A percentile compares a stretch with the other conserved stretches of the same genome.
These are phyloP conservation scores for Rosa rugosa DNA, from an alignment of 306 rosid genomes.

Conservation along the genomic window DNA sequence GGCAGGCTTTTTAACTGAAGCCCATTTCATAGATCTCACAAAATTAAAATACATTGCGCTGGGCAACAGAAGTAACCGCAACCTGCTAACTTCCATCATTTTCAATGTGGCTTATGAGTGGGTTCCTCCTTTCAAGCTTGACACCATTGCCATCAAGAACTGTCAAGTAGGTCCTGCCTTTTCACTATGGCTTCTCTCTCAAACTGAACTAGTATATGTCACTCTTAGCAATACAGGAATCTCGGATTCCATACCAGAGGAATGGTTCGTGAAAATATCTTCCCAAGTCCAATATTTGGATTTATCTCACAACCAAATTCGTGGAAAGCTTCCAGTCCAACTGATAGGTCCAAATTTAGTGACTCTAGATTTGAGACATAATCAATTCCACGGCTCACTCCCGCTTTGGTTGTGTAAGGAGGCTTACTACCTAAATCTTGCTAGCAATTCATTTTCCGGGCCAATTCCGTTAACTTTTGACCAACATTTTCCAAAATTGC, in stretches of 20 bases:
- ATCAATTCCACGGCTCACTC: background rate
- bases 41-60: background rate
- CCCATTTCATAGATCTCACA: background rate
- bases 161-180: background rate
- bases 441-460: background rate
- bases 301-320: background rate
- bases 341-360: background rate
- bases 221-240: background rate
- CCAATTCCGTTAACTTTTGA: background rate
- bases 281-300: background rate
- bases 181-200: background rate
- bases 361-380: background rate
- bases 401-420: background rate
- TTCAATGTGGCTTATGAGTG: background rate
- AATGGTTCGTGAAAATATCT: background rate
- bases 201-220: background rate
- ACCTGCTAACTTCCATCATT: background rate
- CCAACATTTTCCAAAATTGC: background rate
- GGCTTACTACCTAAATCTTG: background rate
- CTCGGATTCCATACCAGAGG: background rate
- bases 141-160: background rate
- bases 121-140: conserved; percentile 12
- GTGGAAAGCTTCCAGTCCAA: background rate
- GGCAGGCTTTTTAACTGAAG: background rate
- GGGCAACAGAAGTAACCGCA: background rate